These are phyloP conservation scores for Microdochium paspali DNA, from an alignment of 2,329 filamentous ascomycete species.

Conservation along the genomic window DNA sequence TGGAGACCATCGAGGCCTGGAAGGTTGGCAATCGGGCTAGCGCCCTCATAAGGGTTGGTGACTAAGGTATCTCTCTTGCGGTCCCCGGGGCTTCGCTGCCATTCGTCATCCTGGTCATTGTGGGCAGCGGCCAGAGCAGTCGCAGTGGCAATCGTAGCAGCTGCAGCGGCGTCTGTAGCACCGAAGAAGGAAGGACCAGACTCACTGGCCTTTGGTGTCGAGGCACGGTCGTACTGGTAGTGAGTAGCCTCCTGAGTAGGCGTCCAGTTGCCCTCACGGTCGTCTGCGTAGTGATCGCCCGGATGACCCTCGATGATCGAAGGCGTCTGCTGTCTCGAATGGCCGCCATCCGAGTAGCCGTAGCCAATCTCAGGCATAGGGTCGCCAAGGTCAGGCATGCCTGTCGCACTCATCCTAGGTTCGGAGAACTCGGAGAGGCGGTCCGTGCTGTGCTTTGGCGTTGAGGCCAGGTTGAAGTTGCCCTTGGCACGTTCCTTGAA, in stretches of 20 bases:
- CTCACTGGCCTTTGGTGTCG: conserved; percentile 17
- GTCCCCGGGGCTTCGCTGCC: conserved; percentile 52
- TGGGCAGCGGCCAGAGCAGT: conserved; percentile 35
- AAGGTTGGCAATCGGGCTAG: conserved; percentile 50
- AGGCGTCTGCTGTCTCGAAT: conserved; percentile 62
- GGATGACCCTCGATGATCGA: conserved; percentile 72
- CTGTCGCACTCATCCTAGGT: conserved; percentile 56
- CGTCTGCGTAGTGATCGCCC: conserved; percentile 32
- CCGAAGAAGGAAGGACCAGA: conserved; percentile 29
- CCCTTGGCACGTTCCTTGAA: conserved; percentile 57
- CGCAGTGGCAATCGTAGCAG: conserved; percentile 42
- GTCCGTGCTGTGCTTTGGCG: conserved; percentile 50
- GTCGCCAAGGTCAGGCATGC: conserved; percentile 57
- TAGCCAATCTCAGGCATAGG: conserved; percentile 74
- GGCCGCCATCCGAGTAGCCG: conserved; percentile 34
- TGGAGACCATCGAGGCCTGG: conserved; percentile 41
- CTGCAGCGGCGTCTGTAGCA: conserved; percentile 36
- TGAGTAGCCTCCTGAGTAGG: conserved; percentile 21
- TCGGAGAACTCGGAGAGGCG: conserved; percentile 41
- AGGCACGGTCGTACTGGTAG: conserved; percentile 16
- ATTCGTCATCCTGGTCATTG: conserved; percentile 55
- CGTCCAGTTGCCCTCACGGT: conserved; percentile 19
- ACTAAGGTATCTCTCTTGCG: conserved; percentile 57
- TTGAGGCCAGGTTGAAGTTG: conserved; percentile 42
- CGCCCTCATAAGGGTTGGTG: conserved; percentile 58